These are phyloP conservation scores for Cryptococcus jaspeensis DNA, from an alignment of 1,284 basidiomycete species.

Conservation along the genomic window DNA sequence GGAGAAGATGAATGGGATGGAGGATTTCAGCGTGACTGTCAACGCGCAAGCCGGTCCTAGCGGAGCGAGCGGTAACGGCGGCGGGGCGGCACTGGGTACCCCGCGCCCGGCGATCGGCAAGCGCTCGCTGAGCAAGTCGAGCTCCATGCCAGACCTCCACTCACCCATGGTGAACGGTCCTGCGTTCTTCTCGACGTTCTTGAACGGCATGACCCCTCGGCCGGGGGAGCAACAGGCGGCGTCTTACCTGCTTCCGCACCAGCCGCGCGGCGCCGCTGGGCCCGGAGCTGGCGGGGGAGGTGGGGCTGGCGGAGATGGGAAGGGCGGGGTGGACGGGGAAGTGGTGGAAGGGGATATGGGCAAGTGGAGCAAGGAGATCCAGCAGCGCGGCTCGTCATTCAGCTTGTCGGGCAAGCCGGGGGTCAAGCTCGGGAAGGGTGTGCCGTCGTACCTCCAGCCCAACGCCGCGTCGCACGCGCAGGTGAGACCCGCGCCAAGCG, in stretches of 20 bases:
- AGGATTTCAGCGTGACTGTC: neutral
- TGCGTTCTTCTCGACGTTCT: slow-evolving; percentile 20
- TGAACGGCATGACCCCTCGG: slow-evolving; percentile 23
- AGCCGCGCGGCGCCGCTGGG: slow-evolving; percentile 1
- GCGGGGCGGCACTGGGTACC: slow-evolving; percentile 10
- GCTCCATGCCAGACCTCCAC: slow-evolving; percentile 59
- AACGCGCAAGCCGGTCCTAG: too few species aligned
- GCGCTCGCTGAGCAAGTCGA: slow-evolving; percentile 38
- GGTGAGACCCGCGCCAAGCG: slow-evolving; percentile 27
- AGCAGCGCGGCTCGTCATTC: slow-evolving; percentile 37
- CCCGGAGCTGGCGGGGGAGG: neutral
- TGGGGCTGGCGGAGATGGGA: neutral
- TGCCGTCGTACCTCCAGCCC: neutral
- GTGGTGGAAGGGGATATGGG: slow-evolving; percentile 14
- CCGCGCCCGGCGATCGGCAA: slow-evolving; percentile 28
- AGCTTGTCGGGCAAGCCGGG: slow-evolving; percentile 28
- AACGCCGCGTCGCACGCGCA: neutral
- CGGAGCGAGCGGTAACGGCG: too few species aligned
- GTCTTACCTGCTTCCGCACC: slow-evolving; percentile 14
- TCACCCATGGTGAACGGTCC: slow-evolving; percentile 50
- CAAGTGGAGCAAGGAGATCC: slow-evolving; percentile 42
- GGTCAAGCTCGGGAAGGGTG: slow-evolving; percentile 14
- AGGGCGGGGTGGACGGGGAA: neutral
- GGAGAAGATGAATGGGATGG: slow-evolving; percentile 12
- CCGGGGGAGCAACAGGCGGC: slow-evolving; percentile 22